Base-by-base conservation (phyloP, 179 eudicot genomes). In the Nepenthes alata region DNA sequence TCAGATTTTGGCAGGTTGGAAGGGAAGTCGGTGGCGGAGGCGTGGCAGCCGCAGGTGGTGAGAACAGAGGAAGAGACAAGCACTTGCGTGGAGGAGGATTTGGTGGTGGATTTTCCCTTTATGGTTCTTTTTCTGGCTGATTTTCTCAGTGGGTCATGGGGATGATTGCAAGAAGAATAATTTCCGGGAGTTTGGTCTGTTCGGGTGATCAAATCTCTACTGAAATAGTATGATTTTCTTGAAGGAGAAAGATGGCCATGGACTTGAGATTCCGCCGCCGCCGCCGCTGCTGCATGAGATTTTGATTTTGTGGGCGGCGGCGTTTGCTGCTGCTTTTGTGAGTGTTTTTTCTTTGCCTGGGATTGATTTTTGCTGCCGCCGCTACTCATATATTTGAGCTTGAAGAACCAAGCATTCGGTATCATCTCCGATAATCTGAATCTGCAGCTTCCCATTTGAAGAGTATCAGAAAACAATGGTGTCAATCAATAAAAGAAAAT, bases 401-500 rank as follows among this genome's bases (percentile, higher is more conserved):
- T 87, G 85, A 77, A 74, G 61, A 88, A 85, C 96, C 96, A 90
- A 47, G 96, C 76, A 77, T 81, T 88, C 2, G 97, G 97, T 48
- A 91, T 74, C 84, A 91, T 83, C 63, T 82, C 74, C 14, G 90
- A 77, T 47, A 91, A 65, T 64, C 71, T 83, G 65, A 91, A 85
- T 74, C 63, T 85, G 58, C 65, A 70, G 53, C 79, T 80, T 0
- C 97, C 93, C 97, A 90, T 88, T 37, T 6, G 47, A 4, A 41
- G 8, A 41, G 25, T 25, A 25, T 25, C 45, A 41, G 8, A 41
- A 41, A 7, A 7, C 5, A 41, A 41, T 4, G 8, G 45, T 4
- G 8, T 4, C 5, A 41, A 41, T 4, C 6, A 41, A 41, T 4
- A 41, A 7, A 41, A 41, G 45, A 41, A 41, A 41, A 41, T 41